Conservation (phyloP, 257 asterid species). For the Avicennia marina region DNA sequence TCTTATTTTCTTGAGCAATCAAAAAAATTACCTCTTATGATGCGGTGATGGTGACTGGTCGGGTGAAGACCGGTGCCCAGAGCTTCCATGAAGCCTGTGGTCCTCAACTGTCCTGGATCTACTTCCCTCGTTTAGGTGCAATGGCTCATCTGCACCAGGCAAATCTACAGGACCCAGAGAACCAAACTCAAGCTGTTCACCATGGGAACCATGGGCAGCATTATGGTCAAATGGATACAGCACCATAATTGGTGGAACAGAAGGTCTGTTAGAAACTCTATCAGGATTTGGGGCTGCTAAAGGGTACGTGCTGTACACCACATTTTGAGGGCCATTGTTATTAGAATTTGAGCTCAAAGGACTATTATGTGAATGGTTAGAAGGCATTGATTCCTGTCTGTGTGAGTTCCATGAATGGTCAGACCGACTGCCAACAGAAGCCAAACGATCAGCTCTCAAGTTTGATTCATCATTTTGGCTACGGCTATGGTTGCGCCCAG, state of each 20-base stretch:
- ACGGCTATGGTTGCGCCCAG: slow-evolving; percentile 55
- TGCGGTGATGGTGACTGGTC: slow-evolving; percentile 87
- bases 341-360: slow-evolving; percentile 47
- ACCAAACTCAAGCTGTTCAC: slow-evolving; percentile 88
- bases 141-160: slow-evolving; percentile 54
- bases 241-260: slow-evolving; percentile 59
- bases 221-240: slow-evolving; percentile 72
- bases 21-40: slow-evolving; percentile 53
- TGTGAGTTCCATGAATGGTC: slow-evolving; percentile 63
- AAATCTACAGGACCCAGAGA: slow-evolving; percentile 69
- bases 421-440: slow-evolving; percentile 51
- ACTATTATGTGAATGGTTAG: slow-evolving; percentile 68
- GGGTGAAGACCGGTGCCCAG: slow-evolving; percentile 58
- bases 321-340: slow-evolving; percentile 47
- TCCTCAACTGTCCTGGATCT: slow-evolving; percentile 51
- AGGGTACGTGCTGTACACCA: slow-evolving; percentile 59
- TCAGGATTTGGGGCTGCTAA: slow-evolving; percentile 40
- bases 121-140: slow-evolving; percentile 52
- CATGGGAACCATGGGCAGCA: slow-evolving; percentile 43
- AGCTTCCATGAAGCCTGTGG: slow-evolving; percentile 47
- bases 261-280: slow-evolving; percentile 64
- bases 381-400: slow-evolving; percentile 41
- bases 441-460: slow-evolving; percentile 54
- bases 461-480: slow-evolving; percentile 59
- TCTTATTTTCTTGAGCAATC: background rate